Conservation (phyloP, 306 rosid species). For the Sechiopsis laciniata region DNA sequence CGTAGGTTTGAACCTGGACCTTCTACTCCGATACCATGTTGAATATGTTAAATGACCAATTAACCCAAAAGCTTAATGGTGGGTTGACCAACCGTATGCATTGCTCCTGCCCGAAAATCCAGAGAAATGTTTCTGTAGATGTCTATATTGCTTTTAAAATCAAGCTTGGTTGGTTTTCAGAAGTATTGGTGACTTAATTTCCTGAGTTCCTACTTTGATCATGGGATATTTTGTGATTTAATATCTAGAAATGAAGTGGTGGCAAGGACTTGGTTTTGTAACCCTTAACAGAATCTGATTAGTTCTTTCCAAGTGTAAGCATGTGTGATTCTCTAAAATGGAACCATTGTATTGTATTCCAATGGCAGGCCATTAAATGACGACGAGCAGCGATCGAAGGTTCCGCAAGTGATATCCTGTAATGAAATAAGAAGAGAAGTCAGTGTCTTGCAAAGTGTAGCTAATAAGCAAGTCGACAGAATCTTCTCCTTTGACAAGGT, state of each 20-base stretch:
- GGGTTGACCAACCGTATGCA: neutral
- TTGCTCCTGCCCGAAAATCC: neutral
- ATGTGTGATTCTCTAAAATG: neutral
- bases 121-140: neutral
- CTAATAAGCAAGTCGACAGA: constrained; percentile 80
- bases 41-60: neutral
- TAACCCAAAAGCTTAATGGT: too few relatives aligned
- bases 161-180: neutral
- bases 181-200: neutral
- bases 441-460: constrained; percentile 63
- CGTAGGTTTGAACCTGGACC: too few relatives aligned
- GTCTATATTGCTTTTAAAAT: neutral
- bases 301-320: neutral
- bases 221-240: neutral
- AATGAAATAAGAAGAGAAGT: constrained; percentile 83
- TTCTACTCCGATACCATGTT: too few relatives aligned
- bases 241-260: neutral
- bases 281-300: neutral
- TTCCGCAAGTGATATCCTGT: constrained; percentile 62
- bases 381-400: constrained; percentile 55
- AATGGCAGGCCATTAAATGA: constrained; percentile 68
- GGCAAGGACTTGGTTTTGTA: neutral
- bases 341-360: neutral
- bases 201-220: neutral
- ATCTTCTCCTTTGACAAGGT: constrained; percentile 90